Percentiles rank a stretch among this genome's conserved stretches.
Evolutionary conservation across 2,329 filamentous ascomycete species (phyloP).

Genomic region (Grosmannia penicillata): DNA sequence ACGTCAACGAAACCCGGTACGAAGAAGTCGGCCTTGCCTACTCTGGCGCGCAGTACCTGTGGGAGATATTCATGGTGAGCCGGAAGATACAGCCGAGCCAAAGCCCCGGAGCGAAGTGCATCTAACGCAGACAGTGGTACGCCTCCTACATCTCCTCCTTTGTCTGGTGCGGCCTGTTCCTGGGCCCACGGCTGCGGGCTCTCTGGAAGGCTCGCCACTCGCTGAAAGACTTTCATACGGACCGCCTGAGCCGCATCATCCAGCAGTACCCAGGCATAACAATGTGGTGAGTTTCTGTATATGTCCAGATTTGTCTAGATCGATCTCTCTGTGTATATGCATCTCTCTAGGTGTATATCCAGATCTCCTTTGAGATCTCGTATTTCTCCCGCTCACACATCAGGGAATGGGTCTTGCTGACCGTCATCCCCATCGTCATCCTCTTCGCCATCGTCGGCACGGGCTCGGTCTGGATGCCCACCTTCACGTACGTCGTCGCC

Average conservation of each 20-base stretch:
- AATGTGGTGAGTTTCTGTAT: background rate
- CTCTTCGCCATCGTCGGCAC: constrained; percentile 10
- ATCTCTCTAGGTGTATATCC: too few species aligned
- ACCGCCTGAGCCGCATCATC: background rate
- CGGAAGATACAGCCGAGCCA: background rate
- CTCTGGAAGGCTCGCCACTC: background rate
- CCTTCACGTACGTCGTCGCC: constrained; percentile 10
- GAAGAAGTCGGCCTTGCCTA: constrained; percentile 11
- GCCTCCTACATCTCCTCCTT: constrained; percentile 4
- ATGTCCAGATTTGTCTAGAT: too few species aligned
- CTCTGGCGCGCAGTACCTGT: constrained; percentile 9
- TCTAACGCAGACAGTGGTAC: constrained; percentile 1
- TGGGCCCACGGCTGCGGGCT: background rate
- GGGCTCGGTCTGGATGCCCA: constrained; percentile 10
- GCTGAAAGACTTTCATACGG: background rate
- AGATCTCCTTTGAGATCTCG: too few species aligned
- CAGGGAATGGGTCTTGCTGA: constrained; percentile 1
- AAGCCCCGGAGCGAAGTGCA: background rate
- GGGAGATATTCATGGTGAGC: constrained; percentile 10
- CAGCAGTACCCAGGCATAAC: background rate
- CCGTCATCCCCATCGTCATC: constrained; percentile 5
- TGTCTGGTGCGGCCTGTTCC: constrained; percentile 2
- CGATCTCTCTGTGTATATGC: too few species aligned
- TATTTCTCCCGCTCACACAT: too few species aligned
- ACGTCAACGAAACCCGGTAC: constrained; percentile 10